Percentiles rank a stretch among this genome's conserved stretches.
Conservation (phyloP, 768 basidiomycete species). For the Agrocybe praecox region DNA sequence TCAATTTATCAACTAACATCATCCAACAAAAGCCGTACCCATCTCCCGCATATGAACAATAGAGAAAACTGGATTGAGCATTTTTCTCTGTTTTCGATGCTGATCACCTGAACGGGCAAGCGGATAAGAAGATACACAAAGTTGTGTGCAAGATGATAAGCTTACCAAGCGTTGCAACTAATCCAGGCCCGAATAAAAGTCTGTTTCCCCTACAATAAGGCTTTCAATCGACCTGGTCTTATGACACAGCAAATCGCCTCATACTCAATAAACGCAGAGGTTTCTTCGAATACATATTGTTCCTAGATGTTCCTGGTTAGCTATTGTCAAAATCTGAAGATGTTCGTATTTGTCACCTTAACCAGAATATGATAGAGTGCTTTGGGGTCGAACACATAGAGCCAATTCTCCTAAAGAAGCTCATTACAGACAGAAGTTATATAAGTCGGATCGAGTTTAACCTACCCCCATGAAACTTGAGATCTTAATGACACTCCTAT, state of each 20-base stretch:
- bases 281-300: conserved; percentile 30
- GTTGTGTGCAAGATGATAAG: not conserved
- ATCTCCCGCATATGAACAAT: conserved; percentile 36
- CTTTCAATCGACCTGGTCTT: not conserved
- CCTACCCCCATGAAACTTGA: conserved; percentile 37
- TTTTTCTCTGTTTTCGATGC: conserved; percentile 40
- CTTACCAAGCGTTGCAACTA: conserved; percentile 24
- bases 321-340: too few relatives aligned
- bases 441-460: not conserved
- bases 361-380: conserved; percentile 47
- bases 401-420: conserved; percentile 26
- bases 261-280: conserved; percentile 24
- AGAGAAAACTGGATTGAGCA: conserved; percentile 43
- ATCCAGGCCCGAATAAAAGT: conserved; percentile 21
- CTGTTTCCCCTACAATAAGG: conserved; percentile 12
- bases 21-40: conserved; percentile 20
- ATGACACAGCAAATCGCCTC: not conserved
- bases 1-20: not conserved
- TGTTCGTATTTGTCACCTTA: conserved; percentile 32
- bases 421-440: not conserved
- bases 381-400: conserved; percentile 46
- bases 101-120: conserved; percentile 34
- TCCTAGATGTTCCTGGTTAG: conserved; percentile 22
- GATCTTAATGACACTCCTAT: conserved; percentile 33
- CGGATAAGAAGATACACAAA: not conserved